Evolutionary conservation across 352 stramenopile genomes (phyloP).

Genomic region (Pythium brachiatum): DNA sequence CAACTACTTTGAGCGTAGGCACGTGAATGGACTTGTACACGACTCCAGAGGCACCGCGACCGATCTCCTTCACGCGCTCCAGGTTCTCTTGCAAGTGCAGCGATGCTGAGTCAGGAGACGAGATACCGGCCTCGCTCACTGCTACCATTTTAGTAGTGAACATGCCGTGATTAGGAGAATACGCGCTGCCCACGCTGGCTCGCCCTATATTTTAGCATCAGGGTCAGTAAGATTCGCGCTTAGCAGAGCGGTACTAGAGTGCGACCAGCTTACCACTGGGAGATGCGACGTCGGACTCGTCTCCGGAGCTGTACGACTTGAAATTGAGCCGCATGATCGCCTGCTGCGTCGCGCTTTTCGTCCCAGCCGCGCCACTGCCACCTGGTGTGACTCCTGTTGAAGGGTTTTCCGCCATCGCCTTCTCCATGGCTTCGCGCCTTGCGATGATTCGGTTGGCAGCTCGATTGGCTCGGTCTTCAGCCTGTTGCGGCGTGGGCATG

Average conservation of each 20-base stretch:
- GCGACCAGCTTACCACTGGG: slow-evolving; percentile 48
- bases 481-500: slow-evolving; percentile 85
- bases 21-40: slow-evolving; percentile 92
- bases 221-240: too few species aligned
- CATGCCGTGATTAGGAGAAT: slow-evolving; percentile 86
- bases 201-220: slow-evolving; percentile 39
- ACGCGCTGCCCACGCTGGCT: slow-evolving; percentile 74
- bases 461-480: slow-evolving; percentile 73
- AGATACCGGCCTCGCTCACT: slow-evolving; percentile 84
- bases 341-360: slow-evolving; percentile 58
- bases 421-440: slow-evolving; percentile 69
- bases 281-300: slow-evolving; percentile 64
- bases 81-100: slow-evolving; percentile 85
- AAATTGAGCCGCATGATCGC: slow-evolving; percentile 67
- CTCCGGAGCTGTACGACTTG: slow-evolving; percentile 65
- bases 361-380: slow-evolving; percentile 5
- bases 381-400: not conserved
- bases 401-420: slow-evolving; percentile 32
- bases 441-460: slow-evolving; percentile 72
- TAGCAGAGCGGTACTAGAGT: too few species aligned
- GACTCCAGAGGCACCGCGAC: slow-evolving; percentile 75
- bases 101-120: slow-evolving; percentile 69
- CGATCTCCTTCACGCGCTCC: slow-evolving; percentile 74
- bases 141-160: slow-evolving; percentile 83
- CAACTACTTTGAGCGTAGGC: slow-evolving; percentile 87